Percentiles rank a stretch among this genome's conserved stretches.
These are phyloP conservation scores for Blastocrithidia nonstop DNA, from an alignment of 208 protist species.

Conservation along the genomic window DNA sequence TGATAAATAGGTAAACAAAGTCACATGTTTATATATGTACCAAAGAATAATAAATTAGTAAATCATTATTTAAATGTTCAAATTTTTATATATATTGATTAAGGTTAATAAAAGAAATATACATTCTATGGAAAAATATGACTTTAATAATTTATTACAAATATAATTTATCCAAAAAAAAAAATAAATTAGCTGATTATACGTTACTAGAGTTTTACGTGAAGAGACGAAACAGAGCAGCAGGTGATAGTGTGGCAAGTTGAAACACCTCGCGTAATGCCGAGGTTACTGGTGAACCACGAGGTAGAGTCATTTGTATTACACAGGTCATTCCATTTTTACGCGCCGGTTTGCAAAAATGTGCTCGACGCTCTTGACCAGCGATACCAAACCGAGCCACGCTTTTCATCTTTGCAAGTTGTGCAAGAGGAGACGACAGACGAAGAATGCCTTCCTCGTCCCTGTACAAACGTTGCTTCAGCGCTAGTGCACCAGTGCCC, in stretches of 20 bases:
- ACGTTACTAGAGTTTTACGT: too few species aligned
- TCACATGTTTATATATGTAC: conserved; percentile 8
- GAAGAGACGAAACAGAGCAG: conserved; percentile 32
- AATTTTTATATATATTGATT: neutral
- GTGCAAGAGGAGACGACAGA: conserved; percentile 38
- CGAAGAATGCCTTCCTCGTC: conserved; percentile 65
- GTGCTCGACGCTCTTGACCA: conserved; percentile 22
- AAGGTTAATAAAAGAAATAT: conserved; percentile 1
- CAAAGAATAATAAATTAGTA: too few species aligned
- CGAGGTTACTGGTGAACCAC: conserved; percentile 45
- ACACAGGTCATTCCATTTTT: conserved; percentile 54
- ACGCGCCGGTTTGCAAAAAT: conserved; percentile 59
- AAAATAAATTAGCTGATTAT: too few species aligned
- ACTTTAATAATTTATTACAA: neutral
- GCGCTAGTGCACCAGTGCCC: conserved; percentile 5
- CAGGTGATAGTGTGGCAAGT: conserved; percentile 47
- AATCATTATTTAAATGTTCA: too few species aligned
- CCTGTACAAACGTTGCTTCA: conserved; percentile 32
- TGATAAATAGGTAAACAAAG: neutral
- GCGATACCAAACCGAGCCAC: conserved; percentile 45
- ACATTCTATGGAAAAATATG: too few species aligned
- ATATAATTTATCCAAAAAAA: neutral
- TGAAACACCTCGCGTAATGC: conserved; percentile 55
- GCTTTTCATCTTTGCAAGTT: conserved; percentile 26
- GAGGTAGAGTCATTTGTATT: conserved; percentile 38